Conservation (phyloP, 352 stramenopile genomes). For the Pythium aquatile region DNA sequence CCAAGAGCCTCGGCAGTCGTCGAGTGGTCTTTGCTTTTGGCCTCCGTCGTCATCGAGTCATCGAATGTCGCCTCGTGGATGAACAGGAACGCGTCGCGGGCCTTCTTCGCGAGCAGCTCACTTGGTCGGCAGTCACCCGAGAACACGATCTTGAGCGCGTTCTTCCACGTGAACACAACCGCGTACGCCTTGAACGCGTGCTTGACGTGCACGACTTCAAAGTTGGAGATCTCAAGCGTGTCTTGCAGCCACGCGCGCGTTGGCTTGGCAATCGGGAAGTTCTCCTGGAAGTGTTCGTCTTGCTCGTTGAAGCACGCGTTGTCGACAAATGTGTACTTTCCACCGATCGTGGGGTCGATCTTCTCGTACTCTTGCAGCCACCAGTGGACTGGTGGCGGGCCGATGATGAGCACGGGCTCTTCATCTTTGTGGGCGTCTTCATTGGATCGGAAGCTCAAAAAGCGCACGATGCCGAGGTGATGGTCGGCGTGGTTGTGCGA, state of each 20-base stretch:
- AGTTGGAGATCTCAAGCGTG: constrained; percentile 39
- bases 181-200: constrained; percentile 92
- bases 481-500: constrained; percentile 98
- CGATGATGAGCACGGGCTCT: constrained; percentile 90
- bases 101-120: constrained; percentile 49
- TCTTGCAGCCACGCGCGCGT: constrained; percentile 41
- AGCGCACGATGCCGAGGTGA: constrained; percentile 91
- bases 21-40: constrained; percentile 93
- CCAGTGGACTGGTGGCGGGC: constrained; percentile 77
- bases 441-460: constrained; percentile 77
- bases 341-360: constrained; percentile 71
- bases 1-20: constrained; percentile 92
- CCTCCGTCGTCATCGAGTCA: constrained; percentile 91
- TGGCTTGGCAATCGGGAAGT: constrained; percentile 32
- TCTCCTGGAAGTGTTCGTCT: constrained; percentile 37
- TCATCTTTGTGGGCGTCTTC: constrained; percentile 22
- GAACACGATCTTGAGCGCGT: constrained; percentile 89
- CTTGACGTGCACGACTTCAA: constrained; percentile 78
- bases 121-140: constrained; percentile 95
- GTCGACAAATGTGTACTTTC: constrained; percentile 89
- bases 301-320: constrained; percentile 84
- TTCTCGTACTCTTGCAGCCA: constrained; percentile 93
- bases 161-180: constrained; percentile 71
- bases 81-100: constrained; percentile 80
- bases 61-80: constrained; percentile 99